Base-by-base conservation (phyloP, 108 stramenopile species). In the Mediolabrus comicus region DNA sequence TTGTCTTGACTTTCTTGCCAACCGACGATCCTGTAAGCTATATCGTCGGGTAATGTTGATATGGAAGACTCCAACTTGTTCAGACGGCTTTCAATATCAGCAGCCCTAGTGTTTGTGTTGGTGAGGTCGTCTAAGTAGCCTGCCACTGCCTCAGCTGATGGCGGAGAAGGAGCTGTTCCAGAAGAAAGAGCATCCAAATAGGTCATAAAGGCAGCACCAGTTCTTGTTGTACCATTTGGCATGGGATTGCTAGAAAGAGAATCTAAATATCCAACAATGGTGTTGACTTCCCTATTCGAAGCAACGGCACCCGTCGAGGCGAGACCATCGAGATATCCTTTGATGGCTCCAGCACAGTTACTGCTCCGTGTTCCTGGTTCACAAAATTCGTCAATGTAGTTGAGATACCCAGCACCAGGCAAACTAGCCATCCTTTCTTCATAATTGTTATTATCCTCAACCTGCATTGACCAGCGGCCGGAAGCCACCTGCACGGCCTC, bases 201-300 rank as follows among this genome's bases (percentile, higher is more conserved):
- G 13, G 54, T 59, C 13, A 70, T 53, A 14, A 80, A 76, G 1
- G 79, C 79, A 32, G 79, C 79, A 7, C 79, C 75, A 9, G 70
- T 68, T 24, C 59, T 46, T n/a, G 51, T 49, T 26, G 59, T 25
- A 52, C 28, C 19, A 11, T 13, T 17, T 51, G 49, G 30, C 30
- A 26, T 29, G 36, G 64, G 34, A 28, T 34, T 60, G 27, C 67
- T 68, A 32, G 63, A 64, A 10, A 80, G 56, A 51, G 71, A 72
- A 68, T 81, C 80, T 27, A 75, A 59, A 33, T 81, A 81, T n/a
- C 71, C 72, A 28, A 77, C 72, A 26, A 81, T 75, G 30, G 76
- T 53, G n/a, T 3, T 59, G 26, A 66, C 67, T 30, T 72, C 75
- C 25, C 41, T 72, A 12, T 58, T 64, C 14, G 69, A 46, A 34